Conservation (phyloP, 345 rosid genomes). For the Bruguiera gymnorhiza region DNA sequence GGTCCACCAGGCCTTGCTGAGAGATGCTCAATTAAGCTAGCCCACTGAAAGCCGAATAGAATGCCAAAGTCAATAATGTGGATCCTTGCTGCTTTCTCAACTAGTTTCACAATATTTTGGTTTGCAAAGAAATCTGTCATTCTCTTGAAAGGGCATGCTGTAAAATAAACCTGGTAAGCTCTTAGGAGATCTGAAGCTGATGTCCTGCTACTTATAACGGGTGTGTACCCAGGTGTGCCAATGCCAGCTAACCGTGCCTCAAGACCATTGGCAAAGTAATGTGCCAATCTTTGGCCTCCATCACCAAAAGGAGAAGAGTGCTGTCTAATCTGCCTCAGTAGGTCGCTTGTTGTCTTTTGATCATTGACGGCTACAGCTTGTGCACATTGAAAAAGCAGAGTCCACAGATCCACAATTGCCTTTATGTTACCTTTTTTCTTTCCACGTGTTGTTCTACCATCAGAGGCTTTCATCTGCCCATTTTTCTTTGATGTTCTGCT, state of each 20-base stretch:
- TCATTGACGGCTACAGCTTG: constrained; percentile 49
- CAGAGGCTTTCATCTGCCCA: constrained; percentile 29
- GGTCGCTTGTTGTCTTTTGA: constrained; percentile 37
- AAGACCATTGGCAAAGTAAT: constrained; percentile 42
- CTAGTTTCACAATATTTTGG: constrained; percentile 44
- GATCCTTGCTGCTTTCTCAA: constrained; percentile 41
- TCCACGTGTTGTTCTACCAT: constrained; percentile 31
- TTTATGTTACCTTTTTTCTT: constrained; percentile 38
- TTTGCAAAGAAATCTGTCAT: constrained; percentile 48
- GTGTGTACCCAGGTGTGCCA: constrained; percentile 39
- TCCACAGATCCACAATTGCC: constrained; percentile 50
- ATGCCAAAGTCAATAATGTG: constrained; percentile 67
- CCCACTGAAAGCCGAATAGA: constrained; percentile 64
- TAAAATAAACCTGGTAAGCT: constrained; percentile 44
- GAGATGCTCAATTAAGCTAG: constrained; percentile 48
- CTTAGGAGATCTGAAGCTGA: constrained; percentile 54
- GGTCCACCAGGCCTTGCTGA: constrained; percentile 48
- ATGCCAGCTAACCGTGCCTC: constrained; percentile 52
- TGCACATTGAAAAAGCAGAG: constrained; percentile 55
- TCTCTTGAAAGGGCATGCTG: constrained; percentile 52
- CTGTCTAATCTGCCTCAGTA: constrained; percentile 45
- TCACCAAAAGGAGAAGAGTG: constrained; percentile 44
- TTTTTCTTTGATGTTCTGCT: constrained; percentile 25
- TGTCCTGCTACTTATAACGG: constrained; percentile 27
- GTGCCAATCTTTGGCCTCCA: constrained; percentile 48